Evolutionary conservation across 2,329 filamentous ascomycete genomes (phyloP).

Genomic region (Fusarium xyrophilum): DNA sequence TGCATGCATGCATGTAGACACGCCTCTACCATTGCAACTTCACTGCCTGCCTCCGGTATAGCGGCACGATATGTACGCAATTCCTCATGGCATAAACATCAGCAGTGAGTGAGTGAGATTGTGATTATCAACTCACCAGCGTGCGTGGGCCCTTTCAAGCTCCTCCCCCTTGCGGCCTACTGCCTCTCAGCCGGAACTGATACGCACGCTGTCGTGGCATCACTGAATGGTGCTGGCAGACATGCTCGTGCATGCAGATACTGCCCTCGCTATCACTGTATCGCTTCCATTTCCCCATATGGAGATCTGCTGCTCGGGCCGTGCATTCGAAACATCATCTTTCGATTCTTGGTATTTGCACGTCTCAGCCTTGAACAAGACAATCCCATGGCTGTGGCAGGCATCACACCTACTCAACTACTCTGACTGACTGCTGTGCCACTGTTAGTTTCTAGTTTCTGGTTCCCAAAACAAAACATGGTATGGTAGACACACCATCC

Average conservation of each 20-base stretch:
- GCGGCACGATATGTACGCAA: conserved; percentile 30
- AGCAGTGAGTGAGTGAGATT: conserved; percentile 31
- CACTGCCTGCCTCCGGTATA: conserved; percentile 22
- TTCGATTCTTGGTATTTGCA: conserved; percentile 15
- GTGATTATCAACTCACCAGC: conserved; percentile 15
- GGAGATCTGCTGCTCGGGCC: conserved; percentile 24
- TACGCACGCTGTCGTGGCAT: conserved; percentile 23
- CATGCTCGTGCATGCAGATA: conserved; percentile 20
- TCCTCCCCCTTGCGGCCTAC: conserved; percentile 14
- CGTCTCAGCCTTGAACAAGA: conserved; percentile 23
- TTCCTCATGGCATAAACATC: conserved; percentile 12
- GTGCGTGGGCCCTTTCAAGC: conserved; percentile 8
- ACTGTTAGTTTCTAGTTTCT: conserved; percentile 11
- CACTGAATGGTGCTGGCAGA: conserved; percentile 13
- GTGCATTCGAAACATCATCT: conserved; percentile 19
- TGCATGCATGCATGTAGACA: conserved; percentile 19
- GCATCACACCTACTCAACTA: conserved; percentile 23
- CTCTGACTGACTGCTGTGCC: conserved; percentile 18
- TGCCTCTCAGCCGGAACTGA: conserved; percentile 15
- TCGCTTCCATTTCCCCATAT: conserved; percentile 30
- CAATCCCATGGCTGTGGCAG: conserved; percentile 25
- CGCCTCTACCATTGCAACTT: conserved; percentile 21
- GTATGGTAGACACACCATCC: neutral
- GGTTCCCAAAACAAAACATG: neutral
- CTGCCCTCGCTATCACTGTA: conserved; percentile 8